phyloP scores from a whole-genome alignment of 1,284 basidiomycete species.

The Austroboletus rostrupii region DNA sequence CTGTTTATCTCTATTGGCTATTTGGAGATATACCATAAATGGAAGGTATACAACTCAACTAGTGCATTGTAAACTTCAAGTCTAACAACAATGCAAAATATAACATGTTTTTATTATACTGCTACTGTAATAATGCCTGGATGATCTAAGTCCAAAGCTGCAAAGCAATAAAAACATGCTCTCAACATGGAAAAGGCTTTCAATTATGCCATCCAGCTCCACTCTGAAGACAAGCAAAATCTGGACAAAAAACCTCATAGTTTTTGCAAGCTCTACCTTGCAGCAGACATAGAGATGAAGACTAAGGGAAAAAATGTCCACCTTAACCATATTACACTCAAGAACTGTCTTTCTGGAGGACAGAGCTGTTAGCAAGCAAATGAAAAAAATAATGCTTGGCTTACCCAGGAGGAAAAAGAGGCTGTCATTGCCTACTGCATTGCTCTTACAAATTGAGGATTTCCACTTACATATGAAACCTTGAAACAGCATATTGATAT shows the following conservation, averaged over 20 bases:
- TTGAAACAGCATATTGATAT: background rate
- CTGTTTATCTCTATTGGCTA: background rate
- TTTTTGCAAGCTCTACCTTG: background rate
- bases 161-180: background rate
- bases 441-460: background rate
- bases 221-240: background rate
- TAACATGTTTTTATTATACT: background rate
- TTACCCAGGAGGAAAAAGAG: constrained; percentile 2
- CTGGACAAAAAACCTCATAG: background rate
- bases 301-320: background rate
- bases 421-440: background rate
- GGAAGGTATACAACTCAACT: background rate
- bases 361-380: constrained; percentile 3
- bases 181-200: background rate
- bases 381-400: constrained; percentile 3
- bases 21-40: background rate
- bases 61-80: no score
- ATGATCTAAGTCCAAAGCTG: background rate
- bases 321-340: constrained; percentile 1
- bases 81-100: no score
- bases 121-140: constrained; percentile 1
- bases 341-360: background rate
- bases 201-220: background rate
- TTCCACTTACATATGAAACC: background rate
- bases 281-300: background rate